phyloP scores from a whole-genome alignment of 257 asterid species.

The Datura wrightii region DNA sequence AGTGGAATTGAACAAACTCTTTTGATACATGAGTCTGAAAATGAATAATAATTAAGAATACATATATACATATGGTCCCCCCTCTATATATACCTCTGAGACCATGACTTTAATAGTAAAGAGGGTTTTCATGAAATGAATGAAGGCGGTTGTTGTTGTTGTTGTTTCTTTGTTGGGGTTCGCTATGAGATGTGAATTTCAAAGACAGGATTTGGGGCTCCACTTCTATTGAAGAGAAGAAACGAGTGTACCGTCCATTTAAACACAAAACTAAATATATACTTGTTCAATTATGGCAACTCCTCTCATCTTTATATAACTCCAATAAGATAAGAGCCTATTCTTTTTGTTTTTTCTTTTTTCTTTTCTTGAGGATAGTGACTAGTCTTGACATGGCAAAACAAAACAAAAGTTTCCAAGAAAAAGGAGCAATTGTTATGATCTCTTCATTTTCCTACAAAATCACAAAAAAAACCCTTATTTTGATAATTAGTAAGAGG shows the following conservation, averaged over 20 bases:
- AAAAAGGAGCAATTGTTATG: conserved; percentile 41
- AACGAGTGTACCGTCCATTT: conserved; percentile 33
- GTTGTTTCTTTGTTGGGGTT: conserved; percentile 28
- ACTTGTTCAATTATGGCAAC: background rate
- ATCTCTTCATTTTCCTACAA: background rate
- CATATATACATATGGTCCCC: conserved; percentile 50
- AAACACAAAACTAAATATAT: conserved; percentile 32
- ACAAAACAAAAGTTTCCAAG: conserved; percentile 35
- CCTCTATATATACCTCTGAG: conserved; percentile 28
- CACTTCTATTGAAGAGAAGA: conserved; percentile 31
- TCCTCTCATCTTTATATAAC: background rate
- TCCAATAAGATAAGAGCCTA: conserved; percentile 3
- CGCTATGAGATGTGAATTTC: conserved; percentile 36
- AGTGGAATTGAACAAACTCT: conserved; percentile 23
- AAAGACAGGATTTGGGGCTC: conserved; percentile 36
- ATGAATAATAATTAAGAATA: background rate
- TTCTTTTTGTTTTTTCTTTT: background rate
- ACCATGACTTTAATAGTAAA: conserved; percentile 50
- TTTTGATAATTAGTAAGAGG: background rate
- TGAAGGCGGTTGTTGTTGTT: conserved; percentile 40
- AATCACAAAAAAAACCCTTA: background rate
- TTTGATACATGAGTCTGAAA: background rate
- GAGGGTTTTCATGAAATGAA: conserved; percentile 41
- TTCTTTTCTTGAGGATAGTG: conserved; percentile 41
- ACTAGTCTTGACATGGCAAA: conserved; percentile 50